phyloP scores from a whole-genome alignment of 139 green algal species.

The Auxenochlorella pyrenoidosa region DNA sequence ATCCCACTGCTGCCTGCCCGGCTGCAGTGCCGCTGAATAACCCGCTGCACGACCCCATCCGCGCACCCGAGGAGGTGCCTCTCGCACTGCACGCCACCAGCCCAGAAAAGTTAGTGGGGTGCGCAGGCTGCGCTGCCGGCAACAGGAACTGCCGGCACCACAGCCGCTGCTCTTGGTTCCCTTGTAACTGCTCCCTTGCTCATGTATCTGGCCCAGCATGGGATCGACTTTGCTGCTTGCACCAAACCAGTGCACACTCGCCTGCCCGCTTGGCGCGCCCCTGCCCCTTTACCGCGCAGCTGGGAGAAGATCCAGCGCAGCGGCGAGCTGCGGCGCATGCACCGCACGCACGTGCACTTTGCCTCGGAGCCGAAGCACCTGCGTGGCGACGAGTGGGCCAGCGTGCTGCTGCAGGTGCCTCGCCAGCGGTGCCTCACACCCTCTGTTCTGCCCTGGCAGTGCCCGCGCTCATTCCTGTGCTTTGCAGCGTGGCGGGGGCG shows the following conservation, averaged over 20 bases:
- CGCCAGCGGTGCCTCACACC: background rate
- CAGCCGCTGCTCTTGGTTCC: too few relatives aligned
- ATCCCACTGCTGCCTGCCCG: too few relatives aligned
- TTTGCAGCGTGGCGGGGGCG: too few relatives aligned
- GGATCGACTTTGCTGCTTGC: too few relatives aligned
- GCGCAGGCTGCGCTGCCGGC: background rate
- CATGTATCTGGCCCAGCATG: too few relatives aligned
- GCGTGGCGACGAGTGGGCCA: conserved; percentile 66
- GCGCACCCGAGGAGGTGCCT: conserved; percentile 9
- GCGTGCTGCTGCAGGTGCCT: conserved; percentile 46
- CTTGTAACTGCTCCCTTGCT: too few relatives aligned
- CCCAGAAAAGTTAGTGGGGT: background rate
- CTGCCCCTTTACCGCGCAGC: conserved; percentile 37
- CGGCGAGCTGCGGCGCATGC: conserved; percentile 66
- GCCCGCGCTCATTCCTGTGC: too few relatives aligned
- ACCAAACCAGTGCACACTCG: background rate
- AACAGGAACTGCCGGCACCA: too few relatives aligned
- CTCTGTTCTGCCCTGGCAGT: too few relatives aligned
- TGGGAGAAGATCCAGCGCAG: conserved; percentile 67
- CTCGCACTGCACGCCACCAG: conserved; percentile 5
- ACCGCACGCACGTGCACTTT: conserved; percentile 81
- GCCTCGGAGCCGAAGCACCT: conserved; percentile 62
- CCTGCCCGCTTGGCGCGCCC: background rate
- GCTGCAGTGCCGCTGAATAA: conserved; percentile 4
- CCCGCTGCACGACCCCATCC: conserved; percentile 27